Base-by-base conservation (phyloP, 108 stramenopile species). In the Fragilaria crotonensis region DNA sequence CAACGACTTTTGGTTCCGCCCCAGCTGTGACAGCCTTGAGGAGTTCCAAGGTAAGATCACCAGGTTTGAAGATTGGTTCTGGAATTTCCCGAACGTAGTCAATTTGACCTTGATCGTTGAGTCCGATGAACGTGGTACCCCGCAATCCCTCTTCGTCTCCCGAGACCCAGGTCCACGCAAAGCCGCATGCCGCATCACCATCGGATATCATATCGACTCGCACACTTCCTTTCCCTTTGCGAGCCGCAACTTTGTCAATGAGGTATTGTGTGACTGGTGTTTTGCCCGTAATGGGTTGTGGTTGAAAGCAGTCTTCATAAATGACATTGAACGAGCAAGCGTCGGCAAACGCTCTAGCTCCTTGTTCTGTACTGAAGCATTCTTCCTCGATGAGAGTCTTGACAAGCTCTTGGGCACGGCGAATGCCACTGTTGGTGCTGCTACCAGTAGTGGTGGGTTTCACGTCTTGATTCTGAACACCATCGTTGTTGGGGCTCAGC, bases 31-130 rank as follows among this genome's bases (percentile, higher is more conserved):
- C 70, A 2, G 81, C 78, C 56, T 78, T 72, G 17, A 88, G 70
- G 52, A 88, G 57, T 30, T 84, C 71, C 30, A 79, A 20, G 4
- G 80, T 88, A 52, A 75, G 50, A 70, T 88, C 77, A 23, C 87
- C 87, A 4, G 87, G 87, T 59, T 88, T 88, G 59, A 61, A 82
- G 33, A 88, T 21, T 1, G 87, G 87, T 49, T 88, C 87, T 22
- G 87, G 80, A 60, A 84, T 84, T 65, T 88, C 87, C 47, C 76
- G 63, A 2, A 82, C 68, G 33, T 81, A 88, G 59, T 70, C 57
- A 59, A 88, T 88, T 70, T 82, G 66, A 19, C 79, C 79, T 17
- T 48, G 28, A 33, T 71, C 61, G 60, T 88, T 84, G 28, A 88
- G 44, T 58, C 84, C 73, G 1, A 88, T 74, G 57, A 84, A 88